These are phyloP conservation scores for Linum lewisii DNA, from an alignment of 345 rosid genomes.

Conservation along the genomic window DNA sequence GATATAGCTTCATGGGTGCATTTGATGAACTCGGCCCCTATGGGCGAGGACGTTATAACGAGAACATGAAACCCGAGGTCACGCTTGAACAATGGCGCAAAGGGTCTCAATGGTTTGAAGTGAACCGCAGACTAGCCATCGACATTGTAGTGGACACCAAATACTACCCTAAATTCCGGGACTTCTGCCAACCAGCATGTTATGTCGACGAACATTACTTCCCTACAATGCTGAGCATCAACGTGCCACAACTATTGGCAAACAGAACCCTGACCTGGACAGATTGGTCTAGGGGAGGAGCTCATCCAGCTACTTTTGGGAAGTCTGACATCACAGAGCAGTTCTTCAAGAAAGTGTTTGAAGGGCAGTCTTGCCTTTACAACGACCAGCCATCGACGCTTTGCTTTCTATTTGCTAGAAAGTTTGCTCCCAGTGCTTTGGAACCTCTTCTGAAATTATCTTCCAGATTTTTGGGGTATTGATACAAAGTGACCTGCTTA, in stretches of 20 bases:
- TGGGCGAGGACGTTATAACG: slow-evolving; percentile 72
- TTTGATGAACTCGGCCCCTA: slow-evolving; percentile 65
- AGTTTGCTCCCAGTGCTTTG: slow-evolving; percentile 71
- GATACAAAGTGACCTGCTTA: slow-evolving; percentile 7
- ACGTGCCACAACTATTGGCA: slow-evolving; percentile 47
- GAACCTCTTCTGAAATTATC: slow-evolving; percentile 49
- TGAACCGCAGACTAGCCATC: slow-evolving; percentile 54
- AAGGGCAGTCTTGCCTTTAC: slow-evolving; percentile 38
- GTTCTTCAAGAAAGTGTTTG: slow-evolving; percentile 45
- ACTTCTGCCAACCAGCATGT: slow-evolving; percentile 61
- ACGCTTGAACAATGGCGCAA: slow-evolving; percentile 75
- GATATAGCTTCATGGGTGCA: slow-evolving; percentile 67
- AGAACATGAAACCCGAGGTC: slow-evolving; percentile 57
- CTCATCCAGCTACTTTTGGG: slow-evolving; percentile 82
- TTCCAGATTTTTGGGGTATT: slow-evolving; percentile 38
- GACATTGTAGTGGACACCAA: slow-evolving; percentile 46
- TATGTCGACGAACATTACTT: slow-evolving; percentile 91
- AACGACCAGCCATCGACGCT: slow-evolving; percentile 35
- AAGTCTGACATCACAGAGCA: slow-evolving; percentile 40
- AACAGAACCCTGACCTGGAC: slow-evolving; percentile 73
- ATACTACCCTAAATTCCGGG: slow-evolving; percentile 70
- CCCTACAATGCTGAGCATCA: slow-evolving; percentile 72
- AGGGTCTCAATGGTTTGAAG: slow-evolving; percentile 95
- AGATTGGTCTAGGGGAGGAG: slow-evolving; percentile 91
- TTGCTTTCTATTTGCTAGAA: slow-evolving; percentile 73